Evolutionary conservation across 2,329 filamentous ascomycete species (phyloP).

Genomic region (Magnaporthiopsis incrustans): DNA sequence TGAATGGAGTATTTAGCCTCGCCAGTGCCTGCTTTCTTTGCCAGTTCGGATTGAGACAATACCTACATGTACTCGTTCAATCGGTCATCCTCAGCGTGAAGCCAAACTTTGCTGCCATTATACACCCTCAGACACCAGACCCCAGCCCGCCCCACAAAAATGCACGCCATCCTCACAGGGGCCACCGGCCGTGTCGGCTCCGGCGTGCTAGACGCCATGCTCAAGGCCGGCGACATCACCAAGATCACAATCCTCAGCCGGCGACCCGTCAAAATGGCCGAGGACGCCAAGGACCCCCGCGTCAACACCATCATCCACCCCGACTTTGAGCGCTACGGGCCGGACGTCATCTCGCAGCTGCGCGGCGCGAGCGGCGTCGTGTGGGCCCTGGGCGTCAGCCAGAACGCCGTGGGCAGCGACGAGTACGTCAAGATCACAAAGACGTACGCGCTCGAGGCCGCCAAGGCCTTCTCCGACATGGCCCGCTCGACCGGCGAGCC

Average conservation of each 20-base stretch:
- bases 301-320: slow-evolving; percentile 59
- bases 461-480: slow-evolving; percentile 41
- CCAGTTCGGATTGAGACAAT: no score
- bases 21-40: neutral
- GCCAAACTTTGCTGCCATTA: neutral
- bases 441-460: slow-evolving; percentile 56
- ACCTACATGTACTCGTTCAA: no score
- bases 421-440: slow-evolving; percentile 63
- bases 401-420: slow-evolving; percentile 47
- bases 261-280: slow-evolving; percentile 54
- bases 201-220: slow-evolving; percentile 52
- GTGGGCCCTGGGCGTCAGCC: slow-evolving; percentile 64
- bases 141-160: slow-evolving; percentile 18
- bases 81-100: neutral
- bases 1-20: neutral
- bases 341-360: slow-evolving; percentile 48
- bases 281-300: slow-evolving; percentile 47
- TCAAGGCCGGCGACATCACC: slow-evolving; percentile 46
- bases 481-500: slow-evolving; percentile 24
- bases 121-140: no score
- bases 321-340: slow-evolving; percentile 56
- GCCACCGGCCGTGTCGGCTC: slow-evolving; percentile 60
- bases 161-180: slow-evolving; percentile 62
- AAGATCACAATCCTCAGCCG: slow-evolving; percentile 63
- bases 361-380: slow-evolving; percentile 60